Conservation (phyloP, 192 early-diverging fungal genomes). For the Linnemannia elongata region DNA sequence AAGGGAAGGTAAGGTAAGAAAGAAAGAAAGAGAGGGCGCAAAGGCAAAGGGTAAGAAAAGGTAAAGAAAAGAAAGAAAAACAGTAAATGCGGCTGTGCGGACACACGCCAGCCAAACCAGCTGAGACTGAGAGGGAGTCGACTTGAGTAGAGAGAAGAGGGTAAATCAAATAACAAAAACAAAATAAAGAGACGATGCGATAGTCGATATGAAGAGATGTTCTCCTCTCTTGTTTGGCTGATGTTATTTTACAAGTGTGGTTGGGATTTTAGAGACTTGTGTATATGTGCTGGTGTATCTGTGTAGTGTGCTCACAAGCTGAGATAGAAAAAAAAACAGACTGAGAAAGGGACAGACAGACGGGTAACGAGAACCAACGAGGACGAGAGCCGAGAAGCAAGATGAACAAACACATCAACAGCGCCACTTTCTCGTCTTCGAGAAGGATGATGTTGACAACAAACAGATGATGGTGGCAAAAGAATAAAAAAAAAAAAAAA, state of each 20-base stretch:
- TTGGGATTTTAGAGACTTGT: neutral
- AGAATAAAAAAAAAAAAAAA: neutral
- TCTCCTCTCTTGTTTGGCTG: no score
- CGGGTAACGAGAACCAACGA: neutral
- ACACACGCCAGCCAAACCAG: no score
- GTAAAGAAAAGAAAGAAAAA: neutral
- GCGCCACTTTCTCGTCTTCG: neutral
- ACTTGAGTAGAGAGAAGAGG: neutral
- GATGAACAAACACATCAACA: neutral
- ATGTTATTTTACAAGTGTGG: neutral
- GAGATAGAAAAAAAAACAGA: neutral
- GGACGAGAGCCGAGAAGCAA: neutral
- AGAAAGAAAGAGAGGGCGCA: neutral
- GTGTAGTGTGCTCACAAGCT: neutral
- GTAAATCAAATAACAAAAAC: neutral
- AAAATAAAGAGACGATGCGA: no score
- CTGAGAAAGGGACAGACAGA: neutral
- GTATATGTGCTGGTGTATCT: neutral
- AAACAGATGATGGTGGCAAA: neutral
- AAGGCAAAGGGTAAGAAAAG: neutral
- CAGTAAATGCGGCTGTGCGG: conserved; percentile 5
- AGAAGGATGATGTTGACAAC: neutral
- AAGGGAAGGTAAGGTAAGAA: neutral
- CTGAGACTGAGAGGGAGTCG: neutral
- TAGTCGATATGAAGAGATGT: no score